These are phyloP conservation scores for Erodium moschatum DNA, from an alignment of 441 rosid species.

Conservation along the genomic window DNA sequence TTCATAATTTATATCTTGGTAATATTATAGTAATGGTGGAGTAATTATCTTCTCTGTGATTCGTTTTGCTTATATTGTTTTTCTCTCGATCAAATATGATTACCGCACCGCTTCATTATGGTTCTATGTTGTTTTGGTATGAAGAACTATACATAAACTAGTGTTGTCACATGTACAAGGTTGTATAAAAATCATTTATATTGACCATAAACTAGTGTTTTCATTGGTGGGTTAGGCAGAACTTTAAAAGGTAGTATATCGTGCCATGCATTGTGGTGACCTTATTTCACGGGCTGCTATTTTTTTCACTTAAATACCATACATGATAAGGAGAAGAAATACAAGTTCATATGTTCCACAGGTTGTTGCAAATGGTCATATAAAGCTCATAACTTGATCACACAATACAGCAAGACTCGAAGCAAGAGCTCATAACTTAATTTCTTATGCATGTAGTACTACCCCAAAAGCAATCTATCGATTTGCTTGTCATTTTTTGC, in stretches of 20 bases:
- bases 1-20: not conserved
- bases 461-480: too few relatives aligned
- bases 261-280: not conserved
- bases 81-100: not conserved
- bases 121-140: not conserved
- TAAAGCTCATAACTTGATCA: not conserved
- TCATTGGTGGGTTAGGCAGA: too few relatives aligned
- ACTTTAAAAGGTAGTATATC: too few relatives aligned
- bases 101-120: not conserved
- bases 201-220: too few relatives aligned
- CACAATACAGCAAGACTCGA: too few relatives aligned
- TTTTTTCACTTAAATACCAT: too few relatives aligned
- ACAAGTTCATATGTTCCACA: not conserved
- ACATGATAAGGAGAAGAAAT: not conserved
- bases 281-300: not conserved
- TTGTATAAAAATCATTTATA: not conserved
- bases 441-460: too few relatives aligned
- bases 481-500: too few relatives aligned
- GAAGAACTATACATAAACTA: not conserved
- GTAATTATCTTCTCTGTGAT: not conserved
- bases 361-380: not conserved
- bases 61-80: not conserved
- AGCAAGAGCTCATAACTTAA: too few relatives aligned
- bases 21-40: not conserved
- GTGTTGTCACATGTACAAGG: not conserved